Evolutionary conservation across 352 stramenopile genomes (phyloP).

Genomic region (Globisporangium iwayamae): DNA sequence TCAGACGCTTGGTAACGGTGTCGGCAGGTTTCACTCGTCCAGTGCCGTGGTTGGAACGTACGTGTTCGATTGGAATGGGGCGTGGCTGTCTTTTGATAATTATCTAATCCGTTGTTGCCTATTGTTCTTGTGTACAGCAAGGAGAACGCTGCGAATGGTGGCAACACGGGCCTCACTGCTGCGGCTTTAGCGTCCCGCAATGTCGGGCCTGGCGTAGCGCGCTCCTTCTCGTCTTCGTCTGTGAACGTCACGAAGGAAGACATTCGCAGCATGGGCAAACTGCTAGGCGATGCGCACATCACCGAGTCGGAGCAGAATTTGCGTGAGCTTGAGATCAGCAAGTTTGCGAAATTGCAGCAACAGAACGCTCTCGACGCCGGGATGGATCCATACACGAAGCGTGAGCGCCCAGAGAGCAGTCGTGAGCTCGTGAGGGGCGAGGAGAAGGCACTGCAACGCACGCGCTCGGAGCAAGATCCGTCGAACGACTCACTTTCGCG

Average conservation of each 20-base stretch:
- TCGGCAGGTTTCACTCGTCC: conserved; percentile 58
- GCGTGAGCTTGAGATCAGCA: conserved; percentile 75
- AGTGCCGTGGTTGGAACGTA: conserved; percentile 50
- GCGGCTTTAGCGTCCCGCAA: conserved; percentile 30
- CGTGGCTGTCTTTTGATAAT: background rate
- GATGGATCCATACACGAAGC: conserved; percentile 43
- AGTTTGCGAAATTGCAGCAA: conserved; percentile 30
- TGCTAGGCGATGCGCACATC: conserved; percentile 79
- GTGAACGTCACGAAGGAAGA: conserved; percentile 79
- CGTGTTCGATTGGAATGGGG: background rate
- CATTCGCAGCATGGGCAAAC: conserved; percentile 58
- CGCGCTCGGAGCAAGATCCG: conserved; percentile 34
- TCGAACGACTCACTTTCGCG: conserved; percentile 11
- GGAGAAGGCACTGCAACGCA: conserved; percentile 65
- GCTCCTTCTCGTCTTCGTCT: conserved; percentile 67
- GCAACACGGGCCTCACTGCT: conserved; percentile 24
- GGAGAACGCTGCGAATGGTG: conserved; percentile 31
- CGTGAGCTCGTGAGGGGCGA: conserved; percentile 50
- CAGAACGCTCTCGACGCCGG: conserved; percentile 28
- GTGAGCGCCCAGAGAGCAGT: conserved; percentile 68
- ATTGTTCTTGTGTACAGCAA: conserved; percentile 24
- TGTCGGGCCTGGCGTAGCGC: conserved; percentile 24
- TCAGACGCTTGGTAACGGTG: conserved; percentile 37
- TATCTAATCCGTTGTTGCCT: background rate
- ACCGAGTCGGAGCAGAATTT: conserved; percentile 75